Evolutionary conservation across 768 basidiomycete species (phyloP), one percentile per base, ranked within the genome.

Genomic region (Psilocybe azurescens): DNA sequence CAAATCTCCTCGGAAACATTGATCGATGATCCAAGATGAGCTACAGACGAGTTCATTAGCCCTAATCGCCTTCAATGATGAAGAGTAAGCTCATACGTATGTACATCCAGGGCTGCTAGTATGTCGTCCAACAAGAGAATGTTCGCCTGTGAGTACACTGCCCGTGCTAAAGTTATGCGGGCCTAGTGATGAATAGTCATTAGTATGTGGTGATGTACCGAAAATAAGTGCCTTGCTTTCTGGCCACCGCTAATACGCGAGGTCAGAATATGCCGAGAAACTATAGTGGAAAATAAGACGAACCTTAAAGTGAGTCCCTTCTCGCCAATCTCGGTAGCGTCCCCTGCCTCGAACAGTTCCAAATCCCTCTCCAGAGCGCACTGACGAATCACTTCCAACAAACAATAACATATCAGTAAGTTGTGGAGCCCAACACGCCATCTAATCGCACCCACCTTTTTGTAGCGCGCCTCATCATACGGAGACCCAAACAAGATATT

Each of bases 401-500:
- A 46, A 1, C 16, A 4, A 10, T 53, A 1, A 53, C 14, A 8
- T 3, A 38, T 18, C n/a, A 8, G 5, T 24, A 24, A 24, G 24
- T 24, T 24, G 24, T 24, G 24, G 24, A 24, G 2, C 24, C 24
- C 24, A 24, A 24, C 24, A 2, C 24, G 1, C 5, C 11, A 28
- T 11, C 38, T 28, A 16, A 6, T 24, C 3, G n/a, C 3, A 36
- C 33, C 24, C 9, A 70, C 72, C 73, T 65, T 87, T 83, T 80
- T 87, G 70, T 94, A 94, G n/a, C 88, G 81, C 61, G 81, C 83
- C 70, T 89, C 88, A 56, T 95, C 88, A 63, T 86, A 91, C 1
- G 87, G 83, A 11, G 86, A 75, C 32, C 91, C 91, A 63, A 95
- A 95, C 50, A 90, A 74, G 59, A 95, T 89, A 69, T 95, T 95